Evolutionary conservation across 148 eudicot genomes (phyloP).

Genomic region (Rheum nobile): DNA sequence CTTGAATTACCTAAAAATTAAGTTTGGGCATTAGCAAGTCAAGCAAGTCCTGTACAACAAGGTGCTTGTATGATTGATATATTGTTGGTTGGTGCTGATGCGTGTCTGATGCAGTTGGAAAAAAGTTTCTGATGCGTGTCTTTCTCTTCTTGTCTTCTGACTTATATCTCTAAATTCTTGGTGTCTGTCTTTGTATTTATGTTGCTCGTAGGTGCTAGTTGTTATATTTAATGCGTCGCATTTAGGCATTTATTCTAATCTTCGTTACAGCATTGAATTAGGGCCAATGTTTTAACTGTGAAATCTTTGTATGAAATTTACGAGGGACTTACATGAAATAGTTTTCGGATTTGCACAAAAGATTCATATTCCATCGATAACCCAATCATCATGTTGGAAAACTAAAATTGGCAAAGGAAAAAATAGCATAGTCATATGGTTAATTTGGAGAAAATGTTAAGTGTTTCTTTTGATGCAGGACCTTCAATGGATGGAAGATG

Average conservation of each 20-base stretch:
- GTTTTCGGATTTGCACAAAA: background rate
- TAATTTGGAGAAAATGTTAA: slow-evolving; percentile 47
- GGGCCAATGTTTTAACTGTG: background rate
- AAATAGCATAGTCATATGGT: background rate
- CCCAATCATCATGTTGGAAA: background rate
- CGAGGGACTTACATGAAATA: background rate
- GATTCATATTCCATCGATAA: background rate
- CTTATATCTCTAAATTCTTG: background rate
- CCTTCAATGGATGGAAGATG: slow-evolving; percentile 37
- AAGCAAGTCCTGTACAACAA: background rate
- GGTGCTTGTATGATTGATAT: background rate
- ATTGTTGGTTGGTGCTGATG: background rate
- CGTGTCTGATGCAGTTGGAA: background rate
- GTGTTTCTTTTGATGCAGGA: slow-evolving; percentile 96
- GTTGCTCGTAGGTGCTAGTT: background rate
- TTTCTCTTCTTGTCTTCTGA: background rate
- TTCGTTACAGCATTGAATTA: background rate
- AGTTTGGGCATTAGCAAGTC: background rate
- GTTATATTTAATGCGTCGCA: background rate
- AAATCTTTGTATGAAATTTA: background rate
- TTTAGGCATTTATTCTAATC: background rate
- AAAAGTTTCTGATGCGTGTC: background rate
- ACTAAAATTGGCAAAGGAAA: slow-evolving; percentile 8
- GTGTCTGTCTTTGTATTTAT: background rate
- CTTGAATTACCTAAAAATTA: background rate